Evolutionary conservation across 495 filamentous ascomycete genomes (phyloP), one percentile per base, ranked within the genome.

Genomic region (Aspergillus sclerotiicarbonarius): DNA sequence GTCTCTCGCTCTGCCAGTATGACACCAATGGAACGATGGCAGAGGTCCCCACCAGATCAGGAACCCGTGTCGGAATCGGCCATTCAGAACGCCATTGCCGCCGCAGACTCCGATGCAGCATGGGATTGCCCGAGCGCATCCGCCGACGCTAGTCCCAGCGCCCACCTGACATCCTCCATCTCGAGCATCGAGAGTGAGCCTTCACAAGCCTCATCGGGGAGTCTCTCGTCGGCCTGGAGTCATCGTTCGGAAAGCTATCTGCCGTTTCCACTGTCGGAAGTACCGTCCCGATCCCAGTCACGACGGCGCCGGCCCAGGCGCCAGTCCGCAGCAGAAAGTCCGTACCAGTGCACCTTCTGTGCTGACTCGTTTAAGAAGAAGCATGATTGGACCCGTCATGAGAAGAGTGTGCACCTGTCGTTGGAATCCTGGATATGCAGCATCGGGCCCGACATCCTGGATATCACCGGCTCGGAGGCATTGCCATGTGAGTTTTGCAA

Each of bases 341-440:
- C 57, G 49, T 94, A 86, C 71, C 87, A 92, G 64, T 94, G 90
- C 69, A 94, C 90, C 8, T 94, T 94, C 74, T 94, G 90, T 66
- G 85, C 84, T 0, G 85, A 90, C 55, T 87, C 84, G 0, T 93
- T 92, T 73, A 84, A 85, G 57, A 90, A 86, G 52, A 91, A 91
- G 69, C 88, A 91, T 69, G 90, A 94, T 69, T 94, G 90, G 90
- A 80, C 86, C 52, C 80, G 90, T 35, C 90, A 94, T 68, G 90
- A 94, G 67, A 91, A 90, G 61, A 89, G 87, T 18, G 74, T 92
- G 18, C 90, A 94, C 67, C 65, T 94, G 30, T 84, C 82, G 13
- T 79, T 92, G 0, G 90, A 92, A 61, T 84, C 85, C 21, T 94
- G 90, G 90, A 79, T 90, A 20, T 94, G 90, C 66, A 62, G 44